phyloP scores from a whole-genome alignment of 495 filamentous ascomycete species.

The Jackrogersella minutella region DNA sequence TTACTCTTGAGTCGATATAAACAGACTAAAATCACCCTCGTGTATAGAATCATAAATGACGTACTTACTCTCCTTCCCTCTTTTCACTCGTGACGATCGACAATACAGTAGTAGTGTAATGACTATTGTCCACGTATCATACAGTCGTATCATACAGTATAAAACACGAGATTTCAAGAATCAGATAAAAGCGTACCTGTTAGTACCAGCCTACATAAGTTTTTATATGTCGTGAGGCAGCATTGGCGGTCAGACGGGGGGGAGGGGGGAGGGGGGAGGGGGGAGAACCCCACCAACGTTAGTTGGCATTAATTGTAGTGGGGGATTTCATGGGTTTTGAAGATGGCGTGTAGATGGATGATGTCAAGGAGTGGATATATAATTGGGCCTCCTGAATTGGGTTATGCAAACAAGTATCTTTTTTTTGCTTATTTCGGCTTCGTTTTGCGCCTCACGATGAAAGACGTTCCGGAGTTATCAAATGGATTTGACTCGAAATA shows the following conservation, averaged over 20 bases:
- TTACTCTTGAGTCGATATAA: background rate
- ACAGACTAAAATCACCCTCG: background rate
- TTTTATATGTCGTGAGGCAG: conserved; percentile 15
- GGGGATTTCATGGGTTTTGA: conserved; percentile 22
- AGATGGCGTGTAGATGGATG: conserved; percentile 7
- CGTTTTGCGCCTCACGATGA: background rate
- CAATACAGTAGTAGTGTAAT: conserved; percentile 2
- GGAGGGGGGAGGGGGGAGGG: background rate
- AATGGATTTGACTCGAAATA: background rate
- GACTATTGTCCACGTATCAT: conserved; percentile 11
- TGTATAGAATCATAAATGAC: background rate
- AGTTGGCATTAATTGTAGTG: conserved; percentile 34
- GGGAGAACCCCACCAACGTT: conserved; percentile 33
- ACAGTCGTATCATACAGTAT: conserved; percentile 16
- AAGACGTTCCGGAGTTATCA: background rate
- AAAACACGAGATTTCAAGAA: conserved; percentile 2
- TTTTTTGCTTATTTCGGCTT: background rate
- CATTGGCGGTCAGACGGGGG: conserved; percentile 36
- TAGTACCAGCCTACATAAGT: background rate
- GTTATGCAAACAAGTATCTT: background rate
- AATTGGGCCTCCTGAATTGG: conserved; percentile 4
- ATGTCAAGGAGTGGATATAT: conserved; percentile 6
- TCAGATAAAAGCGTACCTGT: conserved; percentile 1
- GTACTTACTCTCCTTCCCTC: background rate
- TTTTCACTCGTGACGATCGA: background rate